These are phyloP conservation scores for Anthracocystis walkeri DNA, from an alignment of 1,284 basidiomycete genomes.

Conservation along the genomic window DNA sequence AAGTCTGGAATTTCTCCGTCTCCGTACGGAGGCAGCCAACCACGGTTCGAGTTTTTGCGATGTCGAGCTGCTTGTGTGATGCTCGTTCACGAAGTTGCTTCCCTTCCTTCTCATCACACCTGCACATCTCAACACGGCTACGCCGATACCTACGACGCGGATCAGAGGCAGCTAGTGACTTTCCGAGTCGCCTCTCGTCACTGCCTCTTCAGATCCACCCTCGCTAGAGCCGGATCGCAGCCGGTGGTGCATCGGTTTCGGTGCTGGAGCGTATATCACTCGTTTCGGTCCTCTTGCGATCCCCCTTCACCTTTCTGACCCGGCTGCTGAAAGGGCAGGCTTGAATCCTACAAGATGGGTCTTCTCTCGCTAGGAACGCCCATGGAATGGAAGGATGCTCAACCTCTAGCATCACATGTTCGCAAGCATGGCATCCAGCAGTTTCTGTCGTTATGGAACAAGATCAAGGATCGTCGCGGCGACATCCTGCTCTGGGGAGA, in stretches of 20 bases:
- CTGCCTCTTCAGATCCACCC: neutral
- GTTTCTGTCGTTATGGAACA: slow-evolving; percentile 91
- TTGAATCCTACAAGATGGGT: slow-evolving; percentile 77
- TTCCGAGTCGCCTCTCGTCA: neutral
- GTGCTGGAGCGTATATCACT: neutral
- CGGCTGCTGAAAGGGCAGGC: neutral
- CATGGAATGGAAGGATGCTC: slow-evolving; percentile 89
- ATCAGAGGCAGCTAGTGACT: neutral
- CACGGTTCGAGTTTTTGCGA: neutral
- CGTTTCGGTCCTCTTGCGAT: neutral
- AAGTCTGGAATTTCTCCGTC: slow-evolving; percentile 8
- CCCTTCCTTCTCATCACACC: neutral
- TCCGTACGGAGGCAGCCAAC: slow-evolving; percentile 6
- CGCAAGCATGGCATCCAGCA: slow-evolving; percentile 93
- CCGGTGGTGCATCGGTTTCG: neutral
- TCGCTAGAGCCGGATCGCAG: slow-evolving; percentile 1
- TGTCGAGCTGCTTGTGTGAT: neutral
- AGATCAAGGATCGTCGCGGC: slow-evolving; percentile 88
- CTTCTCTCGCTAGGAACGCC: slow-evolving; percentile 94
- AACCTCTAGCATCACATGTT: slow-evolving; percentile 83
- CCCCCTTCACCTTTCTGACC: neutral
- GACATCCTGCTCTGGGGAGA: slow-evolving; percentile 98
- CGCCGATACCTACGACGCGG: neutral
- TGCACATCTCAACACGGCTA: neutral
- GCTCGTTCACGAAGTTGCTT: neutral